A percentile compares a stretch with the other conserved stretches of the same genome.
Conservation (phyloP, 2,329 filamentous ascomycete genomes). For the Alternaria incomplexa region DNA sequence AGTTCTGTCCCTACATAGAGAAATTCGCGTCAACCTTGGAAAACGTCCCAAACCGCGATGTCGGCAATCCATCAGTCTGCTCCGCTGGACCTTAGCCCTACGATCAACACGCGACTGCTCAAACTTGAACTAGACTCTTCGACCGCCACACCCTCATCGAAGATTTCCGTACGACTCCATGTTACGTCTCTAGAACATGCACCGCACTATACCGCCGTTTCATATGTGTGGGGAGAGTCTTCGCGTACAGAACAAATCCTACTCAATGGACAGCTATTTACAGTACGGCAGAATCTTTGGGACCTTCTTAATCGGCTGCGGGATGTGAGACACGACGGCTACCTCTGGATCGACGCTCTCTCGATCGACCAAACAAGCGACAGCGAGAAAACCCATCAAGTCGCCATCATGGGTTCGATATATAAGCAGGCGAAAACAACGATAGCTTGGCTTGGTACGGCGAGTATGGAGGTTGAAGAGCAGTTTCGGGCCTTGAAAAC, state of each 20-base stretch:
- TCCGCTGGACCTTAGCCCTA: not conserved
- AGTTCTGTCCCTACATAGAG: too few relatives aligned
- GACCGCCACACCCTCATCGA: not conserved
- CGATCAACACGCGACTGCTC: not conserved
- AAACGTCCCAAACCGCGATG: not conserved
- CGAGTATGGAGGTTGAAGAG: not conserved
- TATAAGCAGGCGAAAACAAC: too few relatives aligned
- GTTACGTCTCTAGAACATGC: accelerated
- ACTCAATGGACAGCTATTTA: not conserved
- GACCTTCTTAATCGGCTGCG: not conserved
- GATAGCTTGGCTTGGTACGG: not conserved
- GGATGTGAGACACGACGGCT: not conserved
- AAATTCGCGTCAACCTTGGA: too few relatives aligned
- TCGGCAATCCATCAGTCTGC: not conserved
- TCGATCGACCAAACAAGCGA: not conserved
- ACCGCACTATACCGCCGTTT: not conserved
- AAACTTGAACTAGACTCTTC: not conserved
- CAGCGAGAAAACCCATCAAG: not conserved
- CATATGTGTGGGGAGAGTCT: not conserved
- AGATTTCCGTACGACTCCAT: not conserved
- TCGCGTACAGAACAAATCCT: not conserved
- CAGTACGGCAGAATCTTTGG: not conserved
- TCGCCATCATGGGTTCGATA: not conserved
- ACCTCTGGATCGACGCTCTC: not conserved
- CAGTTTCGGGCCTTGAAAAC: not conserved